Evolutionary conservation across 1,284 basidiomycete species (phyloP).

Genomic region (Phenoliferia sp.): DNA sequence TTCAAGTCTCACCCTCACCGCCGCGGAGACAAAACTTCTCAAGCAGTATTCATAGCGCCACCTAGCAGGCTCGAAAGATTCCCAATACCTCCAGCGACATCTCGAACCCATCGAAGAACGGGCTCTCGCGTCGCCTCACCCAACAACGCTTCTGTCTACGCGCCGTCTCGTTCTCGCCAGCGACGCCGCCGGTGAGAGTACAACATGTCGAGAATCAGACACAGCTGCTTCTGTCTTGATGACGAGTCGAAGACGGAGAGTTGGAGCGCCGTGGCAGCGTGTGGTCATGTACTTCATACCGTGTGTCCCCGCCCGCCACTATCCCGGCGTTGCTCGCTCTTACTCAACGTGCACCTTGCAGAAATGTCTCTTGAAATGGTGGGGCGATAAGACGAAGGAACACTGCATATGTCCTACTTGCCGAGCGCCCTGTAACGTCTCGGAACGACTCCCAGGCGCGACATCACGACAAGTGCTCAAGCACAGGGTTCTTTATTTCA

Average conservation of each 20-base stretch:
- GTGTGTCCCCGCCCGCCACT: not conserved
- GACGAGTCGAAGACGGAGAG: not conserved
- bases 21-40: too few species aligned
- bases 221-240: not conserved
- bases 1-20: too few species aligned
- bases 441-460: not conserved
- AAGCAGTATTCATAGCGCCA: too few species aligned
- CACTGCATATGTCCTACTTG: too few species aligned
- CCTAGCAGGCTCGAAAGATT: too few species aligned
- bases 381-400: not conserved
- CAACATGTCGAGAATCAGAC: too few species aligned
- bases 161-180: too few species aligned
- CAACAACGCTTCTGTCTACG: too few species aligned
- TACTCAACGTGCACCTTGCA: not conserved
- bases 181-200: too few species aligned
- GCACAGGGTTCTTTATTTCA: not conserved
- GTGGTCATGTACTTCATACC: conserved; percentile 3
- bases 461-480: not conserved
- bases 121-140: too few species aligned
- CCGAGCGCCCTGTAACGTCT: not conserved
- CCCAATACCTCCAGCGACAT: too few species aligned
- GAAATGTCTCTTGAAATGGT: conserved; percentile 1
- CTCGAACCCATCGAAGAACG: too few species aligned
- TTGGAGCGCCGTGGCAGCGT: conserved; percentile 1
- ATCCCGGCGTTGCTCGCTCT: not conserved